These are phyloP conservation scores for Trichoderma parareesei DNA, from an alignment of 495 filamentous ascomycete genomes.

Conservation along the genomic window DNA sequence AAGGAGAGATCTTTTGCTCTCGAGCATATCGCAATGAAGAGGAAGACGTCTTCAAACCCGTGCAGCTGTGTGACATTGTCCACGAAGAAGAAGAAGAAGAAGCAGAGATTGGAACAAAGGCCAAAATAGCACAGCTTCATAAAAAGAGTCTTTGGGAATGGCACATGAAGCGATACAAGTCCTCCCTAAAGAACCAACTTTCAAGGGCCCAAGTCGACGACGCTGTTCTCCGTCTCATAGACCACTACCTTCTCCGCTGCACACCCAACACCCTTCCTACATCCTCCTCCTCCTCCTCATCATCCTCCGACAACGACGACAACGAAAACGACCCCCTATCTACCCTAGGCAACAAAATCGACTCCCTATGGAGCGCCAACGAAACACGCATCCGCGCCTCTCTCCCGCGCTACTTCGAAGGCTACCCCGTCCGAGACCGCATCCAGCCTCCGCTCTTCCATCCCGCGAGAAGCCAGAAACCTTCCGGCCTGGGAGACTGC, in stretches of 20 bases:
- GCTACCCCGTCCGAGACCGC: not conserved
- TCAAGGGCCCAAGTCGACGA: not conserved
- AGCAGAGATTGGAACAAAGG: too few species aligned
- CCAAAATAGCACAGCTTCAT: not conserved
- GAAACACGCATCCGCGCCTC: not conserved
- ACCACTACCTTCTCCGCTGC: too few species aligned
- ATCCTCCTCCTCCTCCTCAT: too few species aligned
- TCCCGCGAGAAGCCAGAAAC: not conserved
- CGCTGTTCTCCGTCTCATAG: not conserved
- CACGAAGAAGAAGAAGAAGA: not conserved
- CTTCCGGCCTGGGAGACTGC: not conserved
- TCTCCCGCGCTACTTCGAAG: conserved; percentile 1
- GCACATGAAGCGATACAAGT: not conserved
- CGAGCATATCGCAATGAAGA: too few species aligned
- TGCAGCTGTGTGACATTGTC: too few species aligned
- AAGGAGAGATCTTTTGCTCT: too few species aligned
- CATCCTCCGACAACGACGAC: too few species aligned
- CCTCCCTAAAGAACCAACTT: not conserved
- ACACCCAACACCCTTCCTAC: too few species aligned
- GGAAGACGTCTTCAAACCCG: too few species aligned
- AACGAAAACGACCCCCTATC: too few species aligned
- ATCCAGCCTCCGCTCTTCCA: not conserved
- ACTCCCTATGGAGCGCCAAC: not conserved
- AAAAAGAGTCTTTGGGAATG: not conserved
- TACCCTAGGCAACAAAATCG: not conserved